These are phyloP conservation scores for Tylopilus balloui DNA, from an alignment of 768 basidiomycete genomes.

Conservation along the genomic window DNA sequence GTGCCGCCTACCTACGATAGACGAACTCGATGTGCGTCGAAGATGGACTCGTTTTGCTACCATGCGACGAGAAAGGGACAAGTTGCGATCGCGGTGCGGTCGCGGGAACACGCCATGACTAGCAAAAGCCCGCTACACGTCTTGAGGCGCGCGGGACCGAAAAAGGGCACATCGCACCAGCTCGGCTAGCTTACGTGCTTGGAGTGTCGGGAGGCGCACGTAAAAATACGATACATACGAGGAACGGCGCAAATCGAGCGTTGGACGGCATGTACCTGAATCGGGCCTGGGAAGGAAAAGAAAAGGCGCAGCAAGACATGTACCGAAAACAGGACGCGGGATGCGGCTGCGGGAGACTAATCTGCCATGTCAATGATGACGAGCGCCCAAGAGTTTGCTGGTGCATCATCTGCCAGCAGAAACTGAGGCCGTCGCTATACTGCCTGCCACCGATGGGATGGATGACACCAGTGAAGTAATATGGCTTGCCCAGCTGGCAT, in stretches of 20 bases:
- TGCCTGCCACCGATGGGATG: slow-evolving; percentile 15
- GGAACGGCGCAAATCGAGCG: slow-evolving; percentile 9
- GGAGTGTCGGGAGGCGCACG: background rate
- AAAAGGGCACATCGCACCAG: background rate
- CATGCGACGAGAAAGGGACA: slow-evolving; percentile 4
- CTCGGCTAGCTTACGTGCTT: slow-evolving; percentile 6
- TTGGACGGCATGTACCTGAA: slow-evolving; percentile 5
- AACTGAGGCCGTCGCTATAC: slow-evolving; percentile 10
- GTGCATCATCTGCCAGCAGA: slow-evolving; percentile 25
- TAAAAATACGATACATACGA: background rate
- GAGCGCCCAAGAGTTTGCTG: slow-evolving; percentile 14
- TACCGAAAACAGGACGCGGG: slow-evolving; percentile 12
- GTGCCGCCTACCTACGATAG: background rate
- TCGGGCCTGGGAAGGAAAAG: background rate
- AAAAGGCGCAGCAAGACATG: slow-evolving; percentile 9
- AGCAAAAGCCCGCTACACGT: slow-evolving; percentile 12
- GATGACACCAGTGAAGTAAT: slow-evolving; percentile 23
- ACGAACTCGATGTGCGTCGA: slow-evolving; percentile 4
- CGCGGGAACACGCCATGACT: slow-evolving; percentile 20
- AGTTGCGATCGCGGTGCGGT: slow-evolving; percentile 25
- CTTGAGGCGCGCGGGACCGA: slow-evolving; percentile 4
- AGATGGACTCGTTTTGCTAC: slow-evolving; percentile 14
- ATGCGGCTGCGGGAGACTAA: slow-evolving; percentile 20
- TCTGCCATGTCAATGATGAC: slow-evolving; percentile 9
- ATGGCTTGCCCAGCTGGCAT: slow-evolving; percentile 13